Base-by-base conservation (phyloP, 495 filamentous ascomycete species). In the Pseudotulostoma volvatum region DNA sequence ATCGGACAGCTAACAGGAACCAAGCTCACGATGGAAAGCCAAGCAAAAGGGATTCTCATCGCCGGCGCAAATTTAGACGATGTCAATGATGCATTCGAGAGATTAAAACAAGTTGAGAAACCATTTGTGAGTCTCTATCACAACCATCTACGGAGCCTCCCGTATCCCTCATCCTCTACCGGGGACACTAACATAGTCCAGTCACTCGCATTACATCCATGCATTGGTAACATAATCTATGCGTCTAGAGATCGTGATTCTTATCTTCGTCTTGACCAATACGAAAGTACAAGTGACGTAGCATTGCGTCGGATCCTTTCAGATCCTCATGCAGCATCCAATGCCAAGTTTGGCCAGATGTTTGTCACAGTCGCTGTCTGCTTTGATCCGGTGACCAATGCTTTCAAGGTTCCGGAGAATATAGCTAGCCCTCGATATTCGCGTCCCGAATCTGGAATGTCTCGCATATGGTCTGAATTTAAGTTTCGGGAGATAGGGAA, bases 51-150 rank as follows among this genome's bases (percentile, higher is more conserved):
- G 4, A 42, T 53, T n/a, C 42, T 41, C 18, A 43, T 57, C n/a
- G 39, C 44, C 9, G 54, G 52, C 7, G 42, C 31, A 8, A 41
- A 28, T 18, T 30, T 16, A 9, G 77, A 72, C 20, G 67, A 83
- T 34, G 62, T 85, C 4, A 74, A 87, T 36, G 67, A 68, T 35
- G 82, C 84, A 11, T 60, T 88, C 13, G 63, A 69, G 15, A 71
- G 66, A 32, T 70, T 93, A 28, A 72, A 77, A 38, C 56, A 56
- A 7, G 56, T 88, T 3, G 82, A 92, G 42, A 68, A 60, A 31
- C 63, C 49, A 0, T 36, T 54, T 43, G 51, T 54, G 44, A 36
- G 53, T 42, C 13, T 7, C n/a, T n/a, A n/a, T n/a, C n/a, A n/a
- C n/a, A n/a, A n/a, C n/a, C n/a, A n/a, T n/a, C n/a, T n/a, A n/a